Conservation (phyloP, 805 yeast genomes). For the Debaryomyces prosopidis region DNA sequence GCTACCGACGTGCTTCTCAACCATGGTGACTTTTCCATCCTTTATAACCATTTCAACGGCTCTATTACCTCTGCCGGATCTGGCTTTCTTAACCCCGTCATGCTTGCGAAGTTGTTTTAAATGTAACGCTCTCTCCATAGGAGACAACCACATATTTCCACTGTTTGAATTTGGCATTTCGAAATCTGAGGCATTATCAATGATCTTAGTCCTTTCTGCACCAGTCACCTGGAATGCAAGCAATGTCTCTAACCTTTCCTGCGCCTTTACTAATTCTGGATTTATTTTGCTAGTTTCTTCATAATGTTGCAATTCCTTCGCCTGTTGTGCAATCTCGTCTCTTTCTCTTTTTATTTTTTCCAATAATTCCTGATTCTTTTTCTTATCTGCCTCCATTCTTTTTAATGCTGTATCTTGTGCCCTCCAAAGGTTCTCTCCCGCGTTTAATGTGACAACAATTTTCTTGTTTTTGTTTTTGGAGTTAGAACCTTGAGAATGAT, state of each 20-base stretch:
- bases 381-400: constrained; percentile 49
- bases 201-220: constrained; percentile 86
- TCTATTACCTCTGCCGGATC: constrained; percentile 72
- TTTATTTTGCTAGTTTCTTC: constrained; percentile 44
- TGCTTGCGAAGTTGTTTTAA: constrained; percentile 66
- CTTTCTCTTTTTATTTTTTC: constrained; percentile 21
- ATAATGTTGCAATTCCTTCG: constrained; percentile 40
- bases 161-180: constrained; percentile 56
- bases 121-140: constrained; percentile 82
- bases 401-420: constrained; percentile 68
- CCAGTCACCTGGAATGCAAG: constrained; percentile 82
- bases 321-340: constrained; percentile 41
- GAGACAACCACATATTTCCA: constrained; percentile 78
- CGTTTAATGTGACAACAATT: constrained; percentile 53
- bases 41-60: constrained; percentile 76
- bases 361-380: constrained; percentile 20
- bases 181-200: constrained; percentile 90
- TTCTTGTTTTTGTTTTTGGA: constrained; percentile 43
- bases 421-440: constrained; percentile 64
- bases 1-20: constrained; percentile 37
- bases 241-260: constrained; percentile 68
- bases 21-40: constrained; percentile 76
- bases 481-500: constrained; percentile 9
- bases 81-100: constrained; percentile 56
- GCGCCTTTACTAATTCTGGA: constrained; percentile 66